Base-by-base conservation (phyloP, 2,329 filamentous ascomycete genomes). In the Myriosclerotinia scirpicola region DNA sequence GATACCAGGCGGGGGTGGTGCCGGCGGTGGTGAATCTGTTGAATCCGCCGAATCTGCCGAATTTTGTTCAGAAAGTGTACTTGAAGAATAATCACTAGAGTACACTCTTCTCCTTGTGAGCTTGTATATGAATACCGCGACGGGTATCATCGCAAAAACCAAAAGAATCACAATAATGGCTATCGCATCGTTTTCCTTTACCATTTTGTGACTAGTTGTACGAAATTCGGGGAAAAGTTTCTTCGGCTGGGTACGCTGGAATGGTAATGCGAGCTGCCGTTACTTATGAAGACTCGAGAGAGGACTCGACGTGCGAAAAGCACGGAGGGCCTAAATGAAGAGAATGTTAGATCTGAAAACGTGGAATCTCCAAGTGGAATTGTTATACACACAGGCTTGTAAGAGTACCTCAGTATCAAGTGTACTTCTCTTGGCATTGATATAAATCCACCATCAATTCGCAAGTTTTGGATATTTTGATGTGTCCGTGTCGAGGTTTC, bases 161-260 rank as follows among this genome's bases (percentile, higher is more conserved):
- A 61, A 48, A 17, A 61, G 34, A 17, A 61, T 61, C 44, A 61
- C 58, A 12, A 61, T 61, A 12, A 61, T 48, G 17, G 58, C 58
- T 22, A 61, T 61, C 2, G 34, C 58, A 26, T 61, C 34, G 36
- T 61, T 61, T 50, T 50, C 14, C 44, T 61, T 38, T 34, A 61
- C 46, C 34, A 38, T 61, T 38, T 20, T 38, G 44, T 22, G 8
- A 20, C 17, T 5, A 14, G 58, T 50, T 48, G 44, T 26, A 50
- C 42, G 44, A 38, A 34, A 26, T 61, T 50, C 44, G n/a, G 30
- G 15, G 34, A 30, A 3, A 22, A 61, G 14, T 38, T 60, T 61
- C 30, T 38, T 26, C n/a, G 34, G n/a, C 50, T n/a, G 30, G n/a
- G n/a, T 38, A 26, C n/a, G 42, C 5, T 6, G 50, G 4, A 20